phyloP scores from a whole-genome alignment of 192 early-diverging fungal species.

The Martensiomyces pterosporus region DNA sequence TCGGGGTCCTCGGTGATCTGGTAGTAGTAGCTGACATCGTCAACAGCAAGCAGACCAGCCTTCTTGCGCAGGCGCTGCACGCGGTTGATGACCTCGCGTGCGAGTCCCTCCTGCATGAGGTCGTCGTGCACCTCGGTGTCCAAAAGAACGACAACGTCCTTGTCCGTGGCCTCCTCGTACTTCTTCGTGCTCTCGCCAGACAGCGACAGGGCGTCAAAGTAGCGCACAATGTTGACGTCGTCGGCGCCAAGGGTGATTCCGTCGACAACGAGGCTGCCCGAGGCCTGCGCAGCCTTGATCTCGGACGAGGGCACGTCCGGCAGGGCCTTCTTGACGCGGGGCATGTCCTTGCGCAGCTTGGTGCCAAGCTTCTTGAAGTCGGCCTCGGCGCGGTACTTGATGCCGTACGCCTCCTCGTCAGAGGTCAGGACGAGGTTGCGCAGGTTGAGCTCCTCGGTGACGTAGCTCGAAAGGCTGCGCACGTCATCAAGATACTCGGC shows the following conservation, averaged over 20 bases:
- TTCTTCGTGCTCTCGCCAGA: constrained; percentile 36
- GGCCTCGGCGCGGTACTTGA: constrained; percentile 89
- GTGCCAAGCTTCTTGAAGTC: constrained; percentile 86
- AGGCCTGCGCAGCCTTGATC: constrained; percentile 75
- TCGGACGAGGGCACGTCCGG: constrained; percentile 66
- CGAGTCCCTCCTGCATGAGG: constrained; percentile 84
- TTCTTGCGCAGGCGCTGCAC: constrained; percentile 96
- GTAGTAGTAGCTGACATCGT: constrained; percentile 83
- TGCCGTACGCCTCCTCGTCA: constrained; percentile 87
- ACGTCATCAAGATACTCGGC: constrained; percentile 86
- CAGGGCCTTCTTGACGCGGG: constrained; percentile 83
- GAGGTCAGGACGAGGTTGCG: constrained; percentile 80
- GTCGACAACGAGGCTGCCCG: constrained; percentile 64
- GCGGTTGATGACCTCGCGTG: constrained; percentile 95
- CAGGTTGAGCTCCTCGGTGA: constrained; percentile 91
- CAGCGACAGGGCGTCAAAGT: constrained; percentile 68
- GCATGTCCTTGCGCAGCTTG: constrained; percentile 85
- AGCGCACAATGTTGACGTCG: constrained; percentile 82
- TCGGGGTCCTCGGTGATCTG: constrained; percentile 68
- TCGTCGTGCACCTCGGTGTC: constrained; percentile 77
- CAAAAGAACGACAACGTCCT: constrained; percentile 83
- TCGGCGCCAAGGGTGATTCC: constrained; percentile 76
- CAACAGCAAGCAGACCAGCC: constrained; percentile 82
- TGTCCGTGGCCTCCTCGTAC: constrained; percentile 74
- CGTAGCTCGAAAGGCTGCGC: constrained; percentile 76